These are phyloP conservation scores for Fereydounia khargensis DNA, from an alignment of 1,284 basidiomycete genomes.

Conservation along the genomic window DNA sequence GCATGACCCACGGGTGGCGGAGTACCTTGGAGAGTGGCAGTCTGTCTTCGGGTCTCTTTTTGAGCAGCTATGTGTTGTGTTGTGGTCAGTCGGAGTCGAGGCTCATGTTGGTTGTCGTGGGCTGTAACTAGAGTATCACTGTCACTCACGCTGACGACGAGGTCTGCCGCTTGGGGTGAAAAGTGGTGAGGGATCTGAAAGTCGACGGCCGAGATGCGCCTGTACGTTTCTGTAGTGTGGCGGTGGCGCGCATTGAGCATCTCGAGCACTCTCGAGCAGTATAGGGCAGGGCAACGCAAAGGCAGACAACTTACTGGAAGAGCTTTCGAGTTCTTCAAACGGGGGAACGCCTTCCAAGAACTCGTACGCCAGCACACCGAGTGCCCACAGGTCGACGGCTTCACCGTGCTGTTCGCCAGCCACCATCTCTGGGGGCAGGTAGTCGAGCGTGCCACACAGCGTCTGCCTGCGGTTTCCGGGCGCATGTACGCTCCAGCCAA, in stretches of 20 bases:
- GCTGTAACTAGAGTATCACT: too few species aligned
- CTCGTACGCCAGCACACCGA: slow-evolving; percentile 94
- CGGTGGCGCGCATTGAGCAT: neutral
- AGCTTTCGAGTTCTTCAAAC: slow-evolving; percentile 75
- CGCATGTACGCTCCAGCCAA: slow-evolving; percentile 98
- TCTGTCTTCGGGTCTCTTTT: slow-evolving; percentile 79
- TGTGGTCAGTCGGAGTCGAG: neutral
- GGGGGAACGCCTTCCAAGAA: slow-evolving; percentile 89
- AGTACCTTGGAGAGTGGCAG: slow-evolving; percentile 77
- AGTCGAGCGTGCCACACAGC: slow-evolving; percentile 92
- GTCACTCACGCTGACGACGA: slow-evolving; percentile 38
- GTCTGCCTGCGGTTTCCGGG: slow-evolving; percentile 84
- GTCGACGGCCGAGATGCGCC: slow-evolving; percentile 45
- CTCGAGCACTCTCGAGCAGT: too few species aligned
- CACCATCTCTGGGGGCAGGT: slow-evolving; percentile 98
- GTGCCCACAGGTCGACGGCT: slow-evolving; percentile 92
- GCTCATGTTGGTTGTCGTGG: neutral
- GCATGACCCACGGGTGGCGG: slow-evolving; percentile 88
- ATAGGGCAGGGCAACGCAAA: too few species aligned
- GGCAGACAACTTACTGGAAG: slow-evolving; percentile 64
- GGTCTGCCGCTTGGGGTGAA: slow-evolving; percentile 36
- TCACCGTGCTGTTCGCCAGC: slow-evolving; percentile 82
- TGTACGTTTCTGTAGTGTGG: slow-evolving; percentile 35
- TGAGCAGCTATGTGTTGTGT: slow-evolving; percentile 69
- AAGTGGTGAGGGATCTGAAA: slow-evolving; percentile 46